Evolutionary conservation across 2,329 filamentous ascomycete species (phyloP).

Genomic region (Emmonsiellopsis sp.): DNA sequence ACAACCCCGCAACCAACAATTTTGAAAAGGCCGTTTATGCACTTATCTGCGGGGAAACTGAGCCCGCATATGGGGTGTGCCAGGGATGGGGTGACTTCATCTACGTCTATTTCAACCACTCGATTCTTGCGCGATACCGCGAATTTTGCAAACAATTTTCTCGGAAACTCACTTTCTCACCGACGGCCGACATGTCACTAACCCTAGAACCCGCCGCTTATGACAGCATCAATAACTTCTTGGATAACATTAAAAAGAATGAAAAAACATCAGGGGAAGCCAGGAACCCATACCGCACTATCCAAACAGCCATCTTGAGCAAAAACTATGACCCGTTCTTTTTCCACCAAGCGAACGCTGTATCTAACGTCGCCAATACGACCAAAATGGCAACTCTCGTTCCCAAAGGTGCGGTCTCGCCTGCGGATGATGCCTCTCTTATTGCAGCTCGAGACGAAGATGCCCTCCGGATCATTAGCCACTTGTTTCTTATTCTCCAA

Average conservation of each 20-base stretch:
- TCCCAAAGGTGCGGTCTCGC: slow-evolving; percentile 29
- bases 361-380: slow-evolving; percentile 25
- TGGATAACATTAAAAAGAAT: slow-evolving; percentile 27
- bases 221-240: slow-evolving; percentile 28
- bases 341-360: slow-evolving; percentile 30
- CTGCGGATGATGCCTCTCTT: slow-evolving; percentile 41
- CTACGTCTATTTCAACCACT: slow-evolving; percentile 80
- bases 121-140: slow-evolving; percentile 72
- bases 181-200: slow-evolving; percentile 45
- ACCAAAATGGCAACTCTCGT: slow-evolving; percentile 24
- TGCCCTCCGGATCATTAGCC: slow-evolving; percentile 59
- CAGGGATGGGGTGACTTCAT: slow-evolving; percentile 77
- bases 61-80: slow-evolving; percentile 68
- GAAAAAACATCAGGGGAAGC: slow-evolving; percentile 30
- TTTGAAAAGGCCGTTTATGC: slow-evolving; percentile 89
- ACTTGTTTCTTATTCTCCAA: slow-evolving; percentile 59
- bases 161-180: slow-evolving; percentile 42
- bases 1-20: slow-evolving; percentile 57
- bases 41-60: slow-evolving; percentile 74
- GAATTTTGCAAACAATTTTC: slow-evolving; percentile 46
- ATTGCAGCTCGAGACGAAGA: slow-evolving; percentile 42
- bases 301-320: slow-evolving; percentile 36
- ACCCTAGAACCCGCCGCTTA: slow-evolving; percentile 47
- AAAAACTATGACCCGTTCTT: slow-evolving; percentile 36
- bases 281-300: slow-evolving; percentile 36